Base-by-base conservation (phyloP, 352 stramenopile species). In the Phytophthora ohioensis region DNA sequence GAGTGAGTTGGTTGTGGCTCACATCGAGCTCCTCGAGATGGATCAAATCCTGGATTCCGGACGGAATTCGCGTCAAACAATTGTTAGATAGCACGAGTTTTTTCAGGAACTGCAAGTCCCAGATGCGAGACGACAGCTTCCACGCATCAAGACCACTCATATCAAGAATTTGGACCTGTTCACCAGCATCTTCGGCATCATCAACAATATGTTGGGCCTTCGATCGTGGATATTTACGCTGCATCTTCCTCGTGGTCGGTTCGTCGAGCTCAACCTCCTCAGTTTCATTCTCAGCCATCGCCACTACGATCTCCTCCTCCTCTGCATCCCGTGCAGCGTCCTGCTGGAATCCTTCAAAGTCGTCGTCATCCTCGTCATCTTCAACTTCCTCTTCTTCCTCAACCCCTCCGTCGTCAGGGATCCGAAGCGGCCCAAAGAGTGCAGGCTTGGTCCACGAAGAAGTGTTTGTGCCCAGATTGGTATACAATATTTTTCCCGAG, bases 21-120 rank as follows among this genome's bases (percentile, higher is more conserved):
- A 92, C 69, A 31, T 93, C 79, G 17, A 93, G 58, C 43, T 81
- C 62, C 55, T 88, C 62, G 10, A 94, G 68, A 31, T 73, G 60
- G 17, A 80, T 71, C 42, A 94, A 72, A 38, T 94, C 87, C 56
- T 94, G 87, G 27, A 94, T 81, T 0, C 81, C 85, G 1, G 87
- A 92, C n/a, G 87, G 84, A 45, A 94, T 78, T 2, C 85, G 83
- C 7, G 57, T 47, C 15, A 94, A 73, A 42, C 76, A 62, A 51
- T 94, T 94, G 57, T 81, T 64, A 0, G 71, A 76, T 3, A 94
- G 64, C 5, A 78, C 63, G 8, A 94, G 72, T 6, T 48, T 73
- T 15, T 65, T 62, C 8, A 94, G 53, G 35, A 68, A 61, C 55
- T 76, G 64, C n/a, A 94, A 57, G 53, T 91, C 92, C 87, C 87